Evolutionary conservation across 2,329 filamentous ascomycete species (phyloP), one percentile per base, ranked within the genome.

Genomic region (Lachnum nothofagi): DNA sequence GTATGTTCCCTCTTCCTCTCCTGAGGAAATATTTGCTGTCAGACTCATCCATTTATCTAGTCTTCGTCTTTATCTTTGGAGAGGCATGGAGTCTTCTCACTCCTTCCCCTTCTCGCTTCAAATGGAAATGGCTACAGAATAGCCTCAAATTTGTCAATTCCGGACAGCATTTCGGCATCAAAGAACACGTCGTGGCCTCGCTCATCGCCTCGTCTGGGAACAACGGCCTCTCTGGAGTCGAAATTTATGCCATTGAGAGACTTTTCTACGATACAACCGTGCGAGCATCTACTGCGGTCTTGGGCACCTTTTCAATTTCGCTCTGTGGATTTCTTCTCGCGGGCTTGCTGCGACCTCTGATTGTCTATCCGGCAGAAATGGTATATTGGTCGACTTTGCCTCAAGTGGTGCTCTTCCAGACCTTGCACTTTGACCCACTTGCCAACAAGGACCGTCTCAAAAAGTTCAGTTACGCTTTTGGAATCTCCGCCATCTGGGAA

Each of bases 281-380:
- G 9, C 8, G 5, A 10, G 31, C 31, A 8, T 14, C 31, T 16
- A 10, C n/a, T 8, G 31, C 31, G 8, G 31, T 34, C n/a, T 14
- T 34, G n/a, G 31, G 31, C 31, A 34, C 31, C 31, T 34, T 34
- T 34, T 34, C 31, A 5, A 34, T 34, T 16, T 34, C 31, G n/a
- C 31, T 34, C 31, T 34, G 31, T 25, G 31, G 31, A 16, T 34
- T 34, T 34, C 7, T 34, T 14, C 7, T 84, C 20, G 80, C 81
- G 4, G 80, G 80, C 2, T 61, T 83, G 47, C 77, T 74, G 25
- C 71, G 78, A 17, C 73, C 78, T 35, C 82, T 80, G 65, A 70
- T 83, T 23, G 74, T 79, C 3, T 65, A 67, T 16, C 62, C 65
- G 3, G 63, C 67, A 5, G 69, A 70, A 1, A 62, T 71, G 20